A percentile compares a stretch with the other conserved stretches of the same genome.
Conservation (phyloP, 2,329 filamentous ascomycete species). For the Pestalotiopsis sp. region DNA sequence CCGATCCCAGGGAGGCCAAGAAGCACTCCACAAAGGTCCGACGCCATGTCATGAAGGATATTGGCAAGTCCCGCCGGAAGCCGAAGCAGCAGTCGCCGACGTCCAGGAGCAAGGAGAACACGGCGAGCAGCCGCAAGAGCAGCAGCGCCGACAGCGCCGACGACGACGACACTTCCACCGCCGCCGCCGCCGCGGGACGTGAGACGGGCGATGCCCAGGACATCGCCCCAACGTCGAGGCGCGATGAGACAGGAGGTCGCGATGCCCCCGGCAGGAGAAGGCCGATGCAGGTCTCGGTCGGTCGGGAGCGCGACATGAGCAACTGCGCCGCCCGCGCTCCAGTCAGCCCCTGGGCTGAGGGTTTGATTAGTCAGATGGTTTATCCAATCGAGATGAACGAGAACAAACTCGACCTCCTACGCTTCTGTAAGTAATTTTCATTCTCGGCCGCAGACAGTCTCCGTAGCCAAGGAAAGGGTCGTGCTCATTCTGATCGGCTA, state of each 20-base stretch:
- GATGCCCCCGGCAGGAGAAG: background rate
- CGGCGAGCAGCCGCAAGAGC: constrained; percentile 11
- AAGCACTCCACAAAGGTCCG: constrained; percentile 29
- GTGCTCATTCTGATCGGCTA: background rate
- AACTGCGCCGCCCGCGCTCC: background rate
- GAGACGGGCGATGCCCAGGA: too few relatives aligned
- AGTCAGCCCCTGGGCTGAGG: constrained; percentile 13
- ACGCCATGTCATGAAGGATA: constrained; percentile 34
- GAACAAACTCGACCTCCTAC: constrained; percentile 21
- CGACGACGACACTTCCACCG: background rate
- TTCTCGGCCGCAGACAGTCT: background rate
- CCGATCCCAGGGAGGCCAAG: constrained; percentile 26
- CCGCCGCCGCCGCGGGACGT: too few relatives aligned
- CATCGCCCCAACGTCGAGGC: too few relatives aligned
- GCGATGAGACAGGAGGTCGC: too few relatives aligned
- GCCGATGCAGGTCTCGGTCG: background rate
- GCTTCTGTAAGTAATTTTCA: constrained; percentile 21
- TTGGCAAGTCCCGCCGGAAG: constrained; percentile 29
- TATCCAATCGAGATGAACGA: constrained; percentile 30
- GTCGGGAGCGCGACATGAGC: constrained; percentile 17
- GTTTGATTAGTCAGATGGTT: constrained; percentile 18
- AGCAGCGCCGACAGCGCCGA: background rate
- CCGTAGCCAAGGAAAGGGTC: too few relatives aligned
- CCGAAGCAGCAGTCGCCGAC: constrained; percentile 11
- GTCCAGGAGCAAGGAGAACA: constrained; percentile 18